These are phyloP conservation scores for Carex myosuroides DNA, from an alignment of 176 grass and related monocot species.

Conservation along the genomic window DNA sequence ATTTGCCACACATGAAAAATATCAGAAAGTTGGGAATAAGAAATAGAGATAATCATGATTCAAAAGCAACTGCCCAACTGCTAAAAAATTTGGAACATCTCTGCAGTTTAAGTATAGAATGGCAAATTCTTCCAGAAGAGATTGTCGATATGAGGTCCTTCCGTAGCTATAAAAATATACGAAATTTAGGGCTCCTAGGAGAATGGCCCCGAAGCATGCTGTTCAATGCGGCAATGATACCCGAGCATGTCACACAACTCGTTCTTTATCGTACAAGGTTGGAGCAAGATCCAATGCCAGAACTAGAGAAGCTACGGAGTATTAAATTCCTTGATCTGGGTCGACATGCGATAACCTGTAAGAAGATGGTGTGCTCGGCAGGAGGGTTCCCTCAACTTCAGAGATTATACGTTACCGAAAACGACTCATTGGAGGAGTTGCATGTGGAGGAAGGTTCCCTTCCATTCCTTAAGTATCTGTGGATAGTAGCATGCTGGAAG, in stretches of 20 bases:
- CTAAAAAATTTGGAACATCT: neutral
- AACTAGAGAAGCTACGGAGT: neutral
- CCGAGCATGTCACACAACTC: neutral
- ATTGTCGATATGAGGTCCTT: neutral
- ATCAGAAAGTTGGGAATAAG: neutral
- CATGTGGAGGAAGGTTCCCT: neutral
- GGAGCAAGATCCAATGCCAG: conserved; percentile 13
- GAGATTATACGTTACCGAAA: neutral
- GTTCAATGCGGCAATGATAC: neutral
- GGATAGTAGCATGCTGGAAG: conserved; percentile 3
- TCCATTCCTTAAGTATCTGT: neutral
- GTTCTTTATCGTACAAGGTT: neutral
- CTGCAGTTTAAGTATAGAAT: neutral
- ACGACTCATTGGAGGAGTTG: neutral
- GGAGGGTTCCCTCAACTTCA: conserved; percentile 3
- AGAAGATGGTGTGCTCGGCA: neutral
- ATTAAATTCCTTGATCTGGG: neutral
- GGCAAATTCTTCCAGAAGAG: neutral
- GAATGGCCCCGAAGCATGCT: neutral
- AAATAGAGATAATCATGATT: neutral
- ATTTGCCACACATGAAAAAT: neutral
- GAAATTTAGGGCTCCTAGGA: neutral
- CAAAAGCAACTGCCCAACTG: neutral
- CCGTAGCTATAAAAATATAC: neutral
- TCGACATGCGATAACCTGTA: conserved; percentile 1